Evolutionary conservation across 148 eudicot species (phyloP), one percentile per base, ranked within the genome.

Genomic region (Dysphania ambrosioides): DNA sequence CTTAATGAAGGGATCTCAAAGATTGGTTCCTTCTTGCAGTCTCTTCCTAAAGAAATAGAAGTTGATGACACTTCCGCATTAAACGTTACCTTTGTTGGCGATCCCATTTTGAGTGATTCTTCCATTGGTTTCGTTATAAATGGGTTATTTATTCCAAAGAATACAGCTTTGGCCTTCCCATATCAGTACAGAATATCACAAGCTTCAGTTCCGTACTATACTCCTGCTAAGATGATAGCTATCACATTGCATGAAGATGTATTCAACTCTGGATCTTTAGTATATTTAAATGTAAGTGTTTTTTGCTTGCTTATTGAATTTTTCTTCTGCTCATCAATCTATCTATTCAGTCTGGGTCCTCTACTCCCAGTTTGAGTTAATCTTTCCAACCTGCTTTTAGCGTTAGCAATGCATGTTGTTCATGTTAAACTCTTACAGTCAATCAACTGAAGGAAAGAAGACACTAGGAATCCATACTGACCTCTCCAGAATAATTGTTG

Each of bases 181-280:
- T 66, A 42, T 77, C 53, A 74, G 32, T 77, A 68, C 40, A 69
- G 70, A 78, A 47, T 69, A 41, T 72, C 68, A 59, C 80, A 47
- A 79, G 80, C 73, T 68, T 80, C 78, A 53, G 18, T 21, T 53
- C 76, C 88, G 55, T 81, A 80, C 70, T 68, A 82, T 34, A 75
- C 77, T 38, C 81, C 83, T 40, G 74, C 85, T 31, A 91, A 87
- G 79, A 89, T 94, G 97, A 79, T 86, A 68, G 86, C 81, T 58
- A 87, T 94, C 36, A 83, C 97, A 78, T 70, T 91, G 85, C 90
- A 90, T 82, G 91, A 89, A 85, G 86, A 86, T 74, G 98, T 94
- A 67, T 80, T 94, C 34, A 79, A 86, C 81, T 94, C 98, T 32
- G 88, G 86, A 73, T 81, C 93, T 23, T 82, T 64, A 34, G 82